phyloP scores from a whole-genome alignment of 129 eudicot species.

The Solidago caesia region DNA sequence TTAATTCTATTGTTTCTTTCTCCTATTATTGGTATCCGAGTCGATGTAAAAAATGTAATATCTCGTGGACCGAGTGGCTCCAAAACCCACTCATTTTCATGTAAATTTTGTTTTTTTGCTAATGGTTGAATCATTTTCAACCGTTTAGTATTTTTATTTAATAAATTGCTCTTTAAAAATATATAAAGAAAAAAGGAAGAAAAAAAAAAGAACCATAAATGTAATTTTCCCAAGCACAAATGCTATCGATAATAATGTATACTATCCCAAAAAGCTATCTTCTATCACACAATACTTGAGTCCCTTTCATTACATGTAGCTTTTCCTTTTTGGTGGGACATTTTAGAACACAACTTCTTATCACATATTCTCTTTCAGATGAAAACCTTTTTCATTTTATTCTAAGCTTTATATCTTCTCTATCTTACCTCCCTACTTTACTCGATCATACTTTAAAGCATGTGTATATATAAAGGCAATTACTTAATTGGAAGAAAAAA shows the following conservation, averaged over 20 bases:
- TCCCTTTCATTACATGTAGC: constrained; percentile 8
- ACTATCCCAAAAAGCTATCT: neutral
- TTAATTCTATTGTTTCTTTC: no score
- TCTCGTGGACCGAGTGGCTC: no score
- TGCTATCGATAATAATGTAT: neutral
- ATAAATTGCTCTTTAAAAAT: no score
- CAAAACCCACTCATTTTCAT: no score
- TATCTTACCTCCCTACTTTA: constrained; percentile 26
- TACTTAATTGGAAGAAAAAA: neutral
- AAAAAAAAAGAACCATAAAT: no score
- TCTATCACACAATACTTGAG: neutral
- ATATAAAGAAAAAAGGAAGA: no score
- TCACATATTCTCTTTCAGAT: constrained; percentile 29
- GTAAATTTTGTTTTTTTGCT: no score
- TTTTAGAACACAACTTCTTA: constrained; percentile 25
- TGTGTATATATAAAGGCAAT: neutral
- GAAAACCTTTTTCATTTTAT: constrained; percentile 6
- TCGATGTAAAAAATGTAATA: no score
- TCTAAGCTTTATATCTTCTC: constrained; percentile 20
- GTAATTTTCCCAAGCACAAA: neutral
- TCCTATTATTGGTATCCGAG: no score
- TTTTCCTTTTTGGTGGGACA: constrained; percentile 30
- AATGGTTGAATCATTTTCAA: no score
- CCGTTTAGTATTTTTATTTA: no score
- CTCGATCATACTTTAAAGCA: neutral